phyloP scores from a whole-genome alignment of 2,329 filamentous ascomycete species.

The Arthroderma uncinatum region DNA sequence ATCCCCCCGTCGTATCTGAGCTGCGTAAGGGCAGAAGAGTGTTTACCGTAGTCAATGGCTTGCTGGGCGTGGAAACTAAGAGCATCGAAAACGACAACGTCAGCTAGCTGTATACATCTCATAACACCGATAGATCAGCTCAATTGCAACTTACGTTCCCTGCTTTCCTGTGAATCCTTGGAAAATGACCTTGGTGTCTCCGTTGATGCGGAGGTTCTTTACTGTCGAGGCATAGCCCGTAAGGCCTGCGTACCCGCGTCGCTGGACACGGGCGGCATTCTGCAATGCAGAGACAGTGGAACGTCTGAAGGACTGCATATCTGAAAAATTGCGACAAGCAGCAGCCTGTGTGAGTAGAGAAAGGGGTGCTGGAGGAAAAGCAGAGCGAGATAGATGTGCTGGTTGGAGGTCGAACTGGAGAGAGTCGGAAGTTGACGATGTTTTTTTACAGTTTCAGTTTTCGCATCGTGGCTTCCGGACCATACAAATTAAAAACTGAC shows the following conservation, averaged over 20 bases:
- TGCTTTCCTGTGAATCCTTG: slow-evolving; percentile 97
- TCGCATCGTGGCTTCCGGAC: neutral
- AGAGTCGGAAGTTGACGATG: neutral
- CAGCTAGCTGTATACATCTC: neutral
- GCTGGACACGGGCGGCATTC: slow-evolving; percentile 44
- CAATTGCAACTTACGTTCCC: slow-evolving; percentile 59
- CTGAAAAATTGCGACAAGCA: slow-evolving; percentile 12
- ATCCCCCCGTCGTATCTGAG: neutral
- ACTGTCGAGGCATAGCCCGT: slow-evolving; percentile 62
- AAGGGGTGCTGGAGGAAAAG: slow-evolving; percentile 1
- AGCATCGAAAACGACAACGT: slow-evolving; percentile 23
- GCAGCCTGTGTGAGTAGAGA: slow-evolving; percentile 16
- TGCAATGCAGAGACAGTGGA: slow-evolving; percentile 58
- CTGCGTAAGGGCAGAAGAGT: neutral
- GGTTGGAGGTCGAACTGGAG: neutral
- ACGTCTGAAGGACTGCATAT: slow-evolving; percentile 77
- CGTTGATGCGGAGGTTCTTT: slow-evolving; percentile 83
- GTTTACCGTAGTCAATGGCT: slow-evolving; percentile 92
- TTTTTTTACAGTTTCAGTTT: slow-evolving; percentile 2
- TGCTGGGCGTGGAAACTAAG: slow-evolving; percentile 89
- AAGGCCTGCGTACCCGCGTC: slow-evolving; percentile 54
- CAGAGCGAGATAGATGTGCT: slow-evolving; percentile 6
- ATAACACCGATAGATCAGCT: neutral
- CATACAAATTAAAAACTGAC: neutral
- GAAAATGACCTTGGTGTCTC: slow-evolving; percentile 87